Evolutionary conservation across 2,329 filamentous ascomycete genomes (phyloP), one percentile per base, ranked within the genome.

Genomic region (Botrytis hyacinthi): DNA sequence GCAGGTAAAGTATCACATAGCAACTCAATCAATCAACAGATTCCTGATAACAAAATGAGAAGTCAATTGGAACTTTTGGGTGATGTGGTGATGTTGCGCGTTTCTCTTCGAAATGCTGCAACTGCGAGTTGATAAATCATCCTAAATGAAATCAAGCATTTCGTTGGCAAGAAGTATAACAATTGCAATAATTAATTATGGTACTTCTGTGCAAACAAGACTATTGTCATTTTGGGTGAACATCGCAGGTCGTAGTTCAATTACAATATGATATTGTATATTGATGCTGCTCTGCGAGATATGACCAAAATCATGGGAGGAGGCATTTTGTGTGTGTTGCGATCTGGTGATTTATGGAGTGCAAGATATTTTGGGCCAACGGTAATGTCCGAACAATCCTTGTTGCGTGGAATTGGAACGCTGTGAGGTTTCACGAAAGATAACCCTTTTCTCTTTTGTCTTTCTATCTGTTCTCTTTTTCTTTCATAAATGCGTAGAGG

Each of bases 1-100:
- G 78, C 78, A 80, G 77, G 77, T 77, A 74, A 76, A 70, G 78
- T 79, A 76, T 62, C 77, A 79, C 79, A 77, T 75, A 77, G 76
- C 72, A 76, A 73, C 74, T 71, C 71, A 70, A 73, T 67, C 75
- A 69, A 72, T 72, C 75, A 67, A 72, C 69, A 69, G 75, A 74
- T 73, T 73, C 74, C 72, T 78, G 78, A 79, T 75, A 75, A 67
- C 72, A 74, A 69, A 73, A 78, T 74, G 77, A 77, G 75, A 78
- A 76, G 71, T 73, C 66, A 61, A 73, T 74, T 32, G 70, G 8
- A 62, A 74, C 54, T 59, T 72, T 75, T n/a, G 6, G 26, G 71
- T 74, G 57, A 69, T 59, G 68, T 75, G 51, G 51, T 73, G 76
- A 72, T 75, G 75, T 77, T 75, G 75, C 75, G 71, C 57, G 74